Evolutionary conservation across 169 alveolate genomes (phyloP).

Genomic region (Cytauxzoon felis): DNA sequence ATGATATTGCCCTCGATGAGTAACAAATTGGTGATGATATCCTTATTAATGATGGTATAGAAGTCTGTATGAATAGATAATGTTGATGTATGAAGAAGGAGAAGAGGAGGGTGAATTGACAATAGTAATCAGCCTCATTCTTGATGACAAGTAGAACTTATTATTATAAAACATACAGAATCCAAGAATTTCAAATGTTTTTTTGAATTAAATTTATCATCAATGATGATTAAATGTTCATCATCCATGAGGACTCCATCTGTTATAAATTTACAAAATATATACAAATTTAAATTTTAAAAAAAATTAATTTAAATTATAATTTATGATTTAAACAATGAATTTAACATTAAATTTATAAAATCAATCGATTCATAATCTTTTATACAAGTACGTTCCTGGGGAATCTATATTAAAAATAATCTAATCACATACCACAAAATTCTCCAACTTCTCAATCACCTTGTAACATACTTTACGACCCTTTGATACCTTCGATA

Average conservation of each 20-base stretch:
- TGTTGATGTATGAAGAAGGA: too few relatives aligned
- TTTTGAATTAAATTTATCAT: too few relatives aligned
- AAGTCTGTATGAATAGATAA: too few relatives aligned
- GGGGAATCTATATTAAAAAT: neutral
- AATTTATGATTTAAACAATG: conserved; percentile 31
- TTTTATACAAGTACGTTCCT: conserved; percentile 51
- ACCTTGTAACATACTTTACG: conserved; percentile 31
- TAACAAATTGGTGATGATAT: conserved; percentile 29
- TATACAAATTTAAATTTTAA: neutral
- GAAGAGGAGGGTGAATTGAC: too few relatives aligned
- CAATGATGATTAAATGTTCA: too few relatives aligned
- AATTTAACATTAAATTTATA: conserved; percentile 32
- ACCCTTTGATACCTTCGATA: conserved; percentile 42
- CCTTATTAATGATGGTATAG: too few relatives aligned
- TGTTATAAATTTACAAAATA: too few relatives aligned
- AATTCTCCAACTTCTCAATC: conserved; percentile 48
- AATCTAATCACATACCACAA: conserved; percentile 30
- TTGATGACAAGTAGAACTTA: too few relatives aligned
- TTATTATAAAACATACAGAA: too few relatives aligned
- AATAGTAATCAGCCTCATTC: too few relatives aligned
- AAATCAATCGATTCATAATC: conserved; percentile 22
- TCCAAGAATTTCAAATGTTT: too few relatives aligned
- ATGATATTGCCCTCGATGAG: conserved; percentile 40
- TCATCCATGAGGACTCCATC: too few relatives aligned
- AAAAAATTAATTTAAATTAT: neutral